These are phyloP conservation scores for Onygena corvina DNA, from an alignment of 2,329 filamentous ascomycete species.

Conservation along the genomic window DNA sequence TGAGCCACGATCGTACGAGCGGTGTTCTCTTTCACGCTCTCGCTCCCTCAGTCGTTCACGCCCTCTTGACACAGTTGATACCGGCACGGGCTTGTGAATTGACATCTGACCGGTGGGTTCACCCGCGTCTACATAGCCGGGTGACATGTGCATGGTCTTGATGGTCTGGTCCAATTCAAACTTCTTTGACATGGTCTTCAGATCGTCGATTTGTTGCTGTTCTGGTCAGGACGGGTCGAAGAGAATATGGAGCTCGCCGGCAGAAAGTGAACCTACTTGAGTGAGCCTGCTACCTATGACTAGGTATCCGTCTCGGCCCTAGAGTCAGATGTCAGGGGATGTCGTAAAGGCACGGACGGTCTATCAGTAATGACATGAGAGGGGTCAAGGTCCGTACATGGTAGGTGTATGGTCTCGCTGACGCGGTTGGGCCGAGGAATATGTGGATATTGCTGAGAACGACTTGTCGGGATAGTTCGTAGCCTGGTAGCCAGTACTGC, in stretches of 20 bases:
- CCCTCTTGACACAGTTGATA: conserved; percentile 23
- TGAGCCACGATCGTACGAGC: conserved; percentile 12
- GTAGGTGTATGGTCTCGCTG: conserved; percentile 37
- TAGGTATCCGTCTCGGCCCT: conserved; percentile 40
- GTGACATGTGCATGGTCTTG: conserved; percentile 27
- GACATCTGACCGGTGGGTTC: conserved; percentile 25
- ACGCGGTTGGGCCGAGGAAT: conserved; percentile 37
- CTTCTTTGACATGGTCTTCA: conserved; percentile 36
- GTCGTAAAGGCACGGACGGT: conserved; percentile 6
- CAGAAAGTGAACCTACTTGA: conserved; percentile 25
- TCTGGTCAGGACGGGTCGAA: conserved; percentile 8
- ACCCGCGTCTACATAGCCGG: conserved; percentile 19
- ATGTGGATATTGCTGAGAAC: conserved; percentile 39
- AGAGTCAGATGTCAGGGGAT: conserved; percentile 8
- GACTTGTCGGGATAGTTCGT: conserved; percentile 38
- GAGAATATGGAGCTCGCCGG: background rate
- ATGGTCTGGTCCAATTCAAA: conserved; percentile 39
- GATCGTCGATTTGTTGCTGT: conserved; percentile 40
- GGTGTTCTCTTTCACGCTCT: conserved; percentile 12
- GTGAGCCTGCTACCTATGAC: conserved; percentile 37
- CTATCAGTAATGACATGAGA: background rate
- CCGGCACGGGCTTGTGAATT: conserved; percentile 34
- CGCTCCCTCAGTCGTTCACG: conserved; percentile 14
- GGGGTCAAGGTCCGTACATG: conserved; percentile 29
- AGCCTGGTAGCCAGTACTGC: conserved; percentile 40